These are phyloP conservation scores for Plasmodium fragile DNA, from an alignment of 169 alveolate species.

Conservation along the genomic window DNA sequence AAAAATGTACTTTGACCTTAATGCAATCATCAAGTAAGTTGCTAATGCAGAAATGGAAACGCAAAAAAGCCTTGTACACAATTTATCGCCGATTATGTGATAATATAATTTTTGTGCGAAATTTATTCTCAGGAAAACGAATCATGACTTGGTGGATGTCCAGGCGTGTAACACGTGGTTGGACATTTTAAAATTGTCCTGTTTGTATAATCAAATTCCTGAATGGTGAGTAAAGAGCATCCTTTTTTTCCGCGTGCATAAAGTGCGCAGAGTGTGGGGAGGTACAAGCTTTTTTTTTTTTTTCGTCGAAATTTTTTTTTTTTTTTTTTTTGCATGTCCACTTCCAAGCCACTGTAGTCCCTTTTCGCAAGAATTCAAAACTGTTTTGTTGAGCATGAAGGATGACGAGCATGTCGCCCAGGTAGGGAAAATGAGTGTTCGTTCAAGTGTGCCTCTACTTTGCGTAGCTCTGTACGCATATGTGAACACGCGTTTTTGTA, in stretches of 20 bases:
- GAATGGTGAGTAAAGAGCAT: constrained; percentile 35
- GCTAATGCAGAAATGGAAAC: background rate
- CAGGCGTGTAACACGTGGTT: constrained; percentile 59
- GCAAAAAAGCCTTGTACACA: background rate
- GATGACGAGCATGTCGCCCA: constrained; percentile 29
- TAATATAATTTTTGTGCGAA: background rate
- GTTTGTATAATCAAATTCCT: constrained; percentile 69
- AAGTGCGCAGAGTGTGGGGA: background rate
- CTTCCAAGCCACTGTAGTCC: constrained; percentile 37
- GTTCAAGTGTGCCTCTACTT: background rate
- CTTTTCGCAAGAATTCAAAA: constrained; percentile 66
- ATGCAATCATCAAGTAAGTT: constrained; percentile 50
- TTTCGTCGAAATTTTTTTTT: background rate
- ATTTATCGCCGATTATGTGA: background rate
- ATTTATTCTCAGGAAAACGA: constrained; percentile 35
- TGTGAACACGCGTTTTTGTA: background rate
- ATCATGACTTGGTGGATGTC: constrained; percentile 48
- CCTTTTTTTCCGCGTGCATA: background rate
- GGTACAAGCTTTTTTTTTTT: background rate
- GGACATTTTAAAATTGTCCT: constrained; percentile 62
- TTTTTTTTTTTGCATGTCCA: background rate
- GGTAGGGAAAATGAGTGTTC: background rate
- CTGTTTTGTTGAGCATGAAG: constrained; percentile 30
- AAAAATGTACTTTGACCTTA: constrained; percentile 55
- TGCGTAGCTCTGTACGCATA: background rate